These are phyloP conservation scores for Zygosaccharomyces bailii DNA, from an alignment of 805 yeast genomes.

Conservation along the genomic window DNA sequence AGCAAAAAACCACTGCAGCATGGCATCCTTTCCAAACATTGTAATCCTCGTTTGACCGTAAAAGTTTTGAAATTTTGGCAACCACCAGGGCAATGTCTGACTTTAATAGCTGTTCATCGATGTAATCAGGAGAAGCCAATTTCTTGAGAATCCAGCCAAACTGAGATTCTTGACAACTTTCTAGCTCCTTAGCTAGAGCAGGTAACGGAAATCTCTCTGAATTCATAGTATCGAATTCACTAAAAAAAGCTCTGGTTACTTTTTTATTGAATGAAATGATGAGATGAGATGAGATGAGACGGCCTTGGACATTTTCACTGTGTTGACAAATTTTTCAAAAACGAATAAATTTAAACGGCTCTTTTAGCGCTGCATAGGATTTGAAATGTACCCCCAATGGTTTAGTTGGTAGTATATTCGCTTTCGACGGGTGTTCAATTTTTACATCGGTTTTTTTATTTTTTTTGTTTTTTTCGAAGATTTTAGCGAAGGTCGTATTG, in stretches of 20 bases:
- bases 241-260: too few relatives aligned
- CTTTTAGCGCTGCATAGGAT: too few relatives aligned
- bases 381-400: neutral
- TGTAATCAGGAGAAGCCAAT: slow-evolving; percentile 29
- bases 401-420: neutral
- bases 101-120: slow-evolving; percentile 32
- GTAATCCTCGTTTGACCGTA: slow-evolving; percentile 43
- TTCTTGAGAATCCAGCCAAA: slow-evolving; percentile 29
- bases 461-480: neutral
- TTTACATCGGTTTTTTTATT: neutral
- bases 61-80: slow-evolving; percentile 41
- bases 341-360: too few relatives aligned
- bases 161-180: slow-evolving; percentile 28
- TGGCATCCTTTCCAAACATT: slow-evolving; percentile 61
- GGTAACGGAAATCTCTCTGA: slow-evolving; percentile 24
- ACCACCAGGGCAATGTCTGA: slow-evolving; percentile 33
- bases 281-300: slow-evolving; percentile 9
- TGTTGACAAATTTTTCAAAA: neutral
- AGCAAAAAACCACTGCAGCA: slow-evolving; percentile 44
- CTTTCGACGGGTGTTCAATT: neutral
- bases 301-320: neutral
- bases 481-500: neutral
- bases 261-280: too few relatives aligned
- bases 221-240: slow-evolving; percentile 5
- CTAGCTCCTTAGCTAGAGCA: slow-evolving; percentile 28